Percentiles rank a stretch among this genome's conserved stretches.
Evolutionary conservation across 805 yeast species (phyloP).

Genomic region (Nakazawaea ernobii): DNA sequence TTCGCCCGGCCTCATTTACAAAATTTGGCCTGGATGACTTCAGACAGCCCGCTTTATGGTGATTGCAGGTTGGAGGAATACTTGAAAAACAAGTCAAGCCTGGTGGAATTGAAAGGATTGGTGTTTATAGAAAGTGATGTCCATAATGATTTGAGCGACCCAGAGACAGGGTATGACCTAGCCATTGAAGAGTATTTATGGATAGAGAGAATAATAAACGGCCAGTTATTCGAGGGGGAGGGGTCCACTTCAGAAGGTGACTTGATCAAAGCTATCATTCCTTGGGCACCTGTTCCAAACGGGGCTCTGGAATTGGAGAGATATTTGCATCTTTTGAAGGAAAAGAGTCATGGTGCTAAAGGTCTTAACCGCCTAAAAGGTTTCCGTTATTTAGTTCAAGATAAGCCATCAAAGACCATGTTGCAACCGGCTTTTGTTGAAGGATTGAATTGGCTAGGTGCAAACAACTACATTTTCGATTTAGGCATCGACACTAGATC

Average conservation of each 20-base stretch:
- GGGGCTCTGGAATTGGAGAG: constrained; percentile 22
- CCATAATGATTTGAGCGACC: constrained; percentile 15
- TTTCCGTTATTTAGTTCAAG: constrained; percentile 37
- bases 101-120: constrained; percentile 21
- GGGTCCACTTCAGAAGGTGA: constrained; percentile 10
- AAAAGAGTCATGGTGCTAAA: constrained; percentile 6
- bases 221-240: constrained; percentile 10
- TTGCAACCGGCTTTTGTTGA: constrained; percentile 22
- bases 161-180: constrained; percentile 12
- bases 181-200: constrained; percentile 24
- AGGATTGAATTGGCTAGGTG: constrained; percentile 28
- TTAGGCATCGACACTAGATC: constrained; percentile 34
- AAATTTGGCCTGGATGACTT: constrained; percentile 28
- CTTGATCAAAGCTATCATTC: constrained; percentile 27
- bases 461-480: constrained; percentile 29
- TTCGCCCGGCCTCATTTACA: constrained; percentile 20
- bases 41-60: constrained; percentile 20
- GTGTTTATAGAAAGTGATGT: constrained; percentile 32
- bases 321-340: constrained; percentile 14
- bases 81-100: constrained; percentile 6
- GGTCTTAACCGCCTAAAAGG: constrained; percentile 26
- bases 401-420: constrained; percentile 33
- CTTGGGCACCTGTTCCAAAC: constrained; percentile 38
- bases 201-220: constrained; percentile 15
- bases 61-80: constrained; percentile 25